Percentiles rank a stretch among this genome's conserved stretches.
These are phyloP conservation scores for Odontarrhena argentea DNA, from an alignment of 345 rosid genomes.

Conservation along the genomic window DNA sequence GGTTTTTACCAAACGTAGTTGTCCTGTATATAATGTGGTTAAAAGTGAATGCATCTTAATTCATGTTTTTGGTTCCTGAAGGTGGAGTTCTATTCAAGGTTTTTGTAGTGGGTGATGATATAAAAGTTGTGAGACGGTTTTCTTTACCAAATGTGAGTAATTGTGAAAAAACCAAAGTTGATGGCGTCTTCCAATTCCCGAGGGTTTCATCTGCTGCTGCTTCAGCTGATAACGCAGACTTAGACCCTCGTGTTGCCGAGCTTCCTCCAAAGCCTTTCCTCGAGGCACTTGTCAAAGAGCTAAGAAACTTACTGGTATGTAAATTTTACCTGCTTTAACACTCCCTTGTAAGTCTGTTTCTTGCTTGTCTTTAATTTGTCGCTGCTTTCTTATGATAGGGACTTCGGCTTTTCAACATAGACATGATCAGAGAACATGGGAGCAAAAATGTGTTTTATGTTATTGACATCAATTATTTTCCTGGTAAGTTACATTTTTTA, in stretches of 20 bases:
- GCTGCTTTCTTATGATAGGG: slow-evolving; percentile 39
- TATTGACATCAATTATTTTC: slow-evolving; percentile 96
- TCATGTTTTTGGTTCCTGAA: slow-evolving; percentile 28
- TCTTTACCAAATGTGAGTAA: slow-evolving; percentile 78
- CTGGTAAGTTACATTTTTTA: slow-evolving; percentile 53
- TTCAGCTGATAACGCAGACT: slow-evolving; percentile 84
- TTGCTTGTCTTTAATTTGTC: slow-evolving; percentile 35
- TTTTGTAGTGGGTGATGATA: slow-evolving; percentile 74
- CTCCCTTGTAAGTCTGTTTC: not conserved
- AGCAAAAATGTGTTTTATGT: slow-evolving; percentile 70
- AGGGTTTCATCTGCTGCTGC: slow-evolving; percentile 92
- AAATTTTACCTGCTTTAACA: not conserved
- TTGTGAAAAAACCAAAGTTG: slow-evolving; percentile 57
- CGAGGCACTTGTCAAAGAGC: slow-evolving; percentile 82
- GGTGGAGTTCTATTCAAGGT: slow-evolving; percentile 91
- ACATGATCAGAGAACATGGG: slow-evolving; percentile 86
- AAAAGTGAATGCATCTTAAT: not conserved
- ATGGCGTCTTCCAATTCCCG: slow-evolving; percentile 68
- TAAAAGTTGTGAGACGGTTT: slow-evolving; percentile 85
- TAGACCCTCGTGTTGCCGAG: slow-evolving; percentile 80
- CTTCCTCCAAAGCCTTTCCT: slow-evolving; percentile 84
- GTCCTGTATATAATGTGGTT: not conserved
- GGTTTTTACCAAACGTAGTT: not conserved
- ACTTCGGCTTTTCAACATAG: slow-evolving; percentile 84
- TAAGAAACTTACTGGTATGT: slow-evolving; percentile 66